Conservation (phyloP, 345 rosid genomes). For the Pseudoturritis turrita region DNA sequence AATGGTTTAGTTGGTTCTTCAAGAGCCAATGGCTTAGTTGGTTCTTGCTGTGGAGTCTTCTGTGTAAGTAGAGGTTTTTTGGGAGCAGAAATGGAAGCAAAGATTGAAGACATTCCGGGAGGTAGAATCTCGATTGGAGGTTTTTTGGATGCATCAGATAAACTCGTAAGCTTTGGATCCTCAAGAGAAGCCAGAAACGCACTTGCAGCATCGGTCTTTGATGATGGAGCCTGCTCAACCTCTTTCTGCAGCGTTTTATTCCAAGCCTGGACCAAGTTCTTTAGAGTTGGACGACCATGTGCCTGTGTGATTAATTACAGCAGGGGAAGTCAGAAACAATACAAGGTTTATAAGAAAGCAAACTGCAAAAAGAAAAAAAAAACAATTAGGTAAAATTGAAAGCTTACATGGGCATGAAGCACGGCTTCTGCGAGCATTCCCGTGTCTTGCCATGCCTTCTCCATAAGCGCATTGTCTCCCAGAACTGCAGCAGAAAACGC, state of each 20-base stretch:
- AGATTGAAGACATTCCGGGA: slow-evolving; percentile 88
- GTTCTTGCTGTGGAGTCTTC: slow-evolving; percentile 50
- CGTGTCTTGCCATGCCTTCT: slow-evolving; percentile 96
- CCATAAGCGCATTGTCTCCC: slow-evolving; percentile 98
- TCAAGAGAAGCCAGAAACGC: slow-evolving; percentile 90
- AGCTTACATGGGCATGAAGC: slow-evolving; percentile 93
- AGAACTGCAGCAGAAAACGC: slow-evolving; percentile 93
- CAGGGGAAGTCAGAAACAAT: background rate
- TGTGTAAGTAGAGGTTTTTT: slow-evolving; percentile 55
- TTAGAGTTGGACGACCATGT: slow-evolving; percentile 89
- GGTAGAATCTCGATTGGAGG: slow-evolving; percentile 88
- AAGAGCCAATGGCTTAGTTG: slow-evolving; percentile 41
- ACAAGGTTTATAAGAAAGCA: background rate
- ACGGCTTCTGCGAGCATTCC: slow-evolving; percentile 99
- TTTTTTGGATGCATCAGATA: slow-evolving; percentile 78
- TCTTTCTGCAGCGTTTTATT: slow-evolving; percentile 86
- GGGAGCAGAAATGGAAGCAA: slow-evolving; percentile 64
- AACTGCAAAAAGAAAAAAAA: background rate
- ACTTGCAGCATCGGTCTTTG: slow-evolving; percentile 86
- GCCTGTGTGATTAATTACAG: slow-evolving; percentile 51
- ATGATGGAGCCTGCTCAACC: slow-evolving; percentile 64
- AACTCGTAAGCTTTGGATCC: slow-evolving; percentile 82
- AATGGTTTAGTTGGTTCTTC: slow-evolving; percentile 43
- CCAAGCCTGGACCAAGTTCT: slow-evolving; percentile 87
- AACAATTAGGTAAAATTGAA: background rate